Evolutionary conservation across 306 rosid genomes (phyloP).

Genomic region (Dalbergia cochinchinensis): DNA sequence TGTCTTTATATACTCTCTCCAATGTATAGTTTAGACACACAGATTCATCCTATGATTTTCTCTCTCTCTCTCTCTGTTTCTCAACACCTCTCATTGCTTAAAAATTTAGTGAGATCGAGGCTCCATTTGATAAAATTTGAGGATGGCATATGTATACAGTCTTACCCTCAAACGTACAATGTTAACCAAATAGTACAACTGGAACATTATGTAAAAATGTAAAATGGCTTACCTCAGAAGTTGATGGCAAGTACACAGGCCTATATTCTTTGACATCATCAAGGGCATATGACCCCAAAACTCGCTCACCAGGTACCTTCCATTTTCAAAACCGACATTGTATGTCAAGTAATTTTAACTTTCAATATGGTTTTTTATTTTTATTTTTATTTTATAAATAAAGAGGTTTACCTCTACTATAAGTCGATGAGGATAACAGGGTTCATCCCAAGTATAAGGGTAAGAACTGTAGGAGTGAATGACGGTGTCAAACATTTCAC

Average conservation of each 20-base stretch:
- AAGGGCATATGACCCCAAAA: constrained; percentile 81
- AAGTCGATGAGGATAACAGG: constrained; percentile 91
- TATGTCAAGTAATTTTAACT: constrained; percentile 39
- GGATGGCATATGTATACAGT: too few species aligned
- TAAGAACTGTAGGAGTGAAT: constrained; percentile 79
- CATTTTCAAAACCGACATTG: constrained; percentile 25
- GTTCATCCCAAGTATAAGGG: constrained; percentile 97
- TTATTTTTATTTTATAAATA: background rate
- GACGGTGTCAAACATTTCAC: constrained; percentile 87
- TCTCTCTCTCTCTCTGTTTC: too few species aligned
- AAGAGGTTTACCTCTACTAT: constrained; percentile 73
- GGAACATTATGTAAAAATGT: constrained; percentile 25
- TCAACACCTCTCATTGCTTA: background rate
- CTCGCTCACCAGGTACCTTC: constrained; percentile 95
- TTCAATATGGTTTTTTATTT: background rate
- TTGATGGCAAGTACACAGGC: constrained; percentile 73
- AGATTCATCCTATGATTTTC: too few species aligned
- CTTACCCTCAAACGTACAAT: too few species aligned
- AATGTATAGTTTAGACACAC: too few species aligned
- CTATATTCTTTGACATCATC: constrained; percentile 84
- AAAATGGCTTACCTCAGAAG: constrained; percentile 74
- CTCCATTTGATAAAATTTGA: too few species aligned
- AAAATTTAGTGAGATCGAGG: background rate
- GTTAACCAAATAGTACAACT: constrained; percentile 3
- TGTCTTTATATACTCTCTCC: too few species aligned